These are phyloP conservation scores for Venturiaceae sp. DNA, from an alignment of 2,329 filamentous ascomycete genomes.

Conservation along the genomic window DNA sequence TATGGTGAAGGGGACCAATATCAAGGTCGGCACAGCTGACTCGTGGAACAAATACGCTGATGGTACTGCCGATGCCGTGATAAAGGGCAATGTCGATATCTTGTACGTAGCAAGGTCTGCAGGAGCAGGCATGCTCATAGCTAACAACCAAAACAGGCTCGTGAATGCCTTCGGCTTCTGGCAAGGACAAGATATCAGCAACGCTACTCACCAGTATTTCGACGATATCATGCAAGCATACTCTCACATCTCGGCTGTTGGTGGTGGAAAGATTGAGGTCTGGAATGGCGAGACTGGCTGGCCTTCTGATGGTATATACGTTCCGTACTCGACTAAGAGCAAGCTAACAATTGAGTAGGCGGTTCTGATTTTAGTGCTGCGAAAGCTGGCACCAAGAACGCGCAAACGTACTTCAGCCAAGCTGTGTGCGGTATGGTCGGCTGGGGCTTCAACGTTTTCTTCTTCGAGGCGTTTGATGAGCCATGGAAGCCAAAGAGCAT, in stretches of 20 bases:
- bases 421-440: slow-evolving; percentile 54
- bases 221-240: slow-evolving; percentile 58
- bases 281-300: slow-evolving; percentile 62
- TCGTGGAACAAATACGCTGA: slow-evolving; percentile 65
- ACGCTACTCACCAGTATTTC: slow-evolving; percentile 54
- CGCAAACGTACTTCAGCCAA: slow-evolving; percentile 49
- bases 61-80: slow-evolving; percentile 55
- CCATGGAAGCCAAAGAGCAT: slow-evolving; percentile 56
- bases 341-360: slow-evolving; percentile 24
- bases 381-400: slow-evolving; percentile 49
- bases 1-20: slow-evolving; percentile 36
- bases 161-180: slow-evolving; percentile 66
- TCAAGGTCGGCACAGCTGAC: slow-evolving; percentile 59
- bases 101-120: slow-evolving; percentile 29
- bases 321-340: slow-evolving; percentile 1
- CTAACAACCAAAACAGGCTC: slow-evolving; percentile 27
- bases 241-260: slow-evolving; percentile 49
- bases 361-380: slow-evolving; percentile 54
- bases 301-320: slow-evolving; percentile 41
- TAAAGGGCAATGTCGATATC: slow-evolving; percentile 50
- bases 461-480: slow-evolving; percentile 67
- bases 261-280: slow-evolving; percentile 50
- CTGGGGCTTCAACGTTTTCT: slow-evolving; percentile 61
- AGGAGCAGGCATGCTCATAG: neutral
- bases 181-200: slow-evolving; percentile 51